phyloP scores from a whole-genome alignment of 495 filamentous ascomycete genomes.

The Penicillium waksmanii region DNA sequence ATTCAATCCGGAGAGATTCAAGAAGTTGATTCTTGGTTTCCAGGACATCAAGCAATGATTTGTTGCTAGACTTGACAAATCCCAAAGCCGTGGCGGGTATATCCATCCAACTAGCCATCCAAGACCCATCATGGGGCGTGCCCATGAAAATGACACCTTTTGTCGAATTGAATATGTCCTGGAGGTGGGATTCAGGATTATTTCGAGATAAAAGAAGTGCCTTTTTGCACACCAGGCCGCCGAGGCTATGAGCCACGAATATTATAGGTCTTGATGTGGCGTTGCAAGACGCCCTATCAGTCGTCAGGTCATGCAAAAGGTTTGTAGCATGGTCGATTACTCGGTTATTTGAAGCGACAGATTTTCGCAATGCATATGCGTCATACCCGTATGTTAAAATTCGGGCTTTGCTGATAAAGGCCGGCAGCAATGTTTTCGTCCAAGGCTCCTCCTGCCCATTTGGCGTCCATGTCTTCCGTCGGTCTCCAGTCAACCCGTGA shows the following conservation, averaged over 20 bases:
- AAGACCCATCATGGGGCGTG: constrained; percentile 42
- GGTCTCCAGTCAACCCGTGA: too few relatives aligned
- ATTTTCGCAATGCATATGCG: constrained; percentile 26
- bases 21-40: constrained; percentile 23
- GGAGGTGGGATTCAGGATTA: constrained; percentile 28
- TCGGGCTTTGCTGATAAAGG: constrained; percentile 18
- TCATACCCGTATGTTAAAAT: constrained; percentile 37
- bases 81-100: constrained; percentile 20
- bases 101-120: constrained; percentile 38
- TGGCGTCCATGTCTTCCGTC: too few relatives aligned
- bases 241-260: constrained; percentile 41
- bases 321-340: constrained; percentile 32
- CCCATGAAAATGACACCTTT: constrained; percentile 45
- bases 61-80: constrained; percentile 25
- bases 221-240: constrained; percentile 38
- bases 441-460: too few relatives aligned
- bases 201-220: constrained; percentile 21
- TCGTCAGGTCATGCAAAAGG: constrained; percentile 29
- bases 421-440: too few relatives aligned
- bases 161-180: constrained; percentile 32
- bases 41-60: constrained; percentile 20
- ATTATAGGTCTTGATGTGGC: constrained; percentile 28
- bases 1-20: constrained; percentile 23
- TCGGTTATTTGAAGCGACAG: constrained; percentile 20
- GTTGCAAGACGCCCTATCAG: constrained; percentile 17